Evolutionary conservation across 176 grass and related monocot species (phyloP), one percentile per base, ranked within the genome.

Genomic region (Eragrostis curvula): DNA sequence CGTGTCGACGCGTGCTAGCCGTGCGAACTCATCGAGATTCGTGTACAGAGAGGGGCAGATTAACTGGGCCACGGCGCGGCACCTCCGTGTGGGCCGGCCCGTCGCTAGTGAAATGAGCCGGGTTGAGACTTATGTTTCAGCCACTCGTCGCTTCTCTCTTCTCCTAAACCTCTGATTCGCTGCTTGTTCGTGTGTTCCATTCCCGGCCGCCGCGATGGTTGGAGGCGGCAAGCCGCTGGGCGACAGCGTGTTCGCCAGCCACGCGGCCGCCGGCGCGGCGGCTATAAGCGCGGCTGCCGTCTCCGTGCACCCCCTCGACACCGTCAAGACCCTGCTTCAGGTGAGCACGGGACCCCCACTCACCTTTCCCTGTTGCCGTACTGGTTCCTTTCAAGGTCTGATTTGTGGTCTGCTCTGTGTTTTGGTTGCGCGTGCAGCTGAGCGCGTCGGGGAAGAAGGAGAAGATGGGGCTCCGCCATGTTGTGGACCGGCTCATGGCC

Each of bases 291-390:
- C 86, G 29, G 88, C 96, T 52, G 21, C 88, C 11, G 82, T 92
- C 65, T n/a, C 90, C 67, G 71, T 90, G n/a, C 79, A 98, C 77
- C 93, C 96, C 0, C 74, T 98, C 36, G 90, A 98, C 85, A 98
- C 89, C 75, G 82, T 98, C 68, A 98, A 93, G 83, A 91, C 89
- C 64, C 93, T 98, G 81, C 56, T 93, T 66, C 96, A 98, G 92
- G 96, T 56, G 61, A 90, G 79, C 59, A 28, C 9, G 0, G 14
- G 2, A 18, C 5, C 0, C 29, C 2, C 28, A 17, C 49, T 5
- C 67, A 8, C 48, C 30, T 86, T 68, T 77, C 46, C 48, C 42
- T 49, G 70, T 25, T 67, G 51, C 32, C 39, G 24, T 67, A 10
- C 30, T 30, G 59, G 17, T 67, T 23, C 58, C 53, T 55, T 68